These are phyloP conservation scores for Xylaria intraflava DNA, from an alignment of 495 filamentous ascomycete species.

Conservation along the genomic window DNA sequence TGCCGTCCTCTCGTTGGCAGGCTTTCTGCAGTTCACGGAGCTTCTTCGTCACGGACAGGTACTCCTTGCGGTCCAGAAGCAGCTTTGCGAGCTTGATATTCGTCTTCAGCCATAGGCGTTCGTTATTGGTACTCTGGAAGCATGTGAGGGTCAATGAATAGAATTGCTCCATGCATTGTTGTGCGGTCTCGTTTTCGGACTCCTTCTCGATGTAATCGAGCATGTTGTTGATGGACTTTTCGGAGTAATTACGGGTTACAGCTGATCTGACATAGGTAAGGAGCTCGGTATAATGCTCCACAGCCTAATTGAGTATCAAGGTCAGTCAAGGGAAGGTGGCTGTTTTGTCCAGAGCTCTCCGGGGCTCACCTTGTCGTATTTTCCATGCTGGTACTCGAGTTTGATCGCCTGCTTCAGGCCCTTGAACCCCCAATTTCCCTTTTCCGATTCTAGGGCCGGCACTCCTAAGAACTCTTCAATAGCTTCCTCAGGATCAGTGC, in stretches of 20 bases:
- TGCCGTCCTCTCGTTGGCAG: slow-evolving; percentile 82
- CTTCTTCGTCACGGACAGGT: slow-evolving; percentile 71
- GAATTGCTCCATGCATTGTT: slow-evolving; percentile 89
- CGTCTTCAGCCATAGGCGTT: slow-evolving; percentile 95
- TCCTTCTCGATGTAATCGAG: slow-evolving; percentile 96
- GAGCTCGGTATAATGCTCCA: slow-evolving; percentile 92
- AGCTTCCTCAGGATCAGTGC: slow-evolving; percentile 75
- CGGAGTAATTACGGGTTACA: slow-evolving; percentile 95
- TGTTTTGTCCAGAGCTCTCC: background rate
- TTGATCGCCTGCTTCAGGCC: slow-evolving; percentile 97
- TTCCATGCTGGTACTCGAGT: slow-evolving; percentile 80
- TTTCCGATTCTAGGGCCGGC: slow-evolving; percentile 73
- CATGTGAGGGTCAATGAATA: slow-evolving; percentile 88
- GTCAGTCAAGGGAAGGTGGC: background rate
- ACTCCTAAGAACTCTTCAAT: slow-evolving; percentile 87
- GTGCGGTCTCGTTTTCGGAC: slow-evolving; percentile 70
- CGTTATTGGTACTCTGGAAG: slow-evolving; percentile 96
- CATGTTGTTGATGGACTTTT: slow-evolving; percentile 99
- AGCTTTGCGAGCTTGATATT: slow-evolving; percentile 94
- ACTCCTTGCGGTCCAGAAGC: slow-evolving; percentile 86
- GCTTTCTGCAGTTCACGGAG: slow-evolving; percentile 82
- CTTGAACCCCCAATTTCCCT: slow-evolving; percentile 98
- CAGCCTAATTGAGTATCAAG: slow-evolving; percentile 51
- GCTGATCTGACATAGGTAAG: slow-evolving; percentile 96
- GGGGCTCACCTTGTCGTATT: slow-evolving; percentile 68